These are phyloP conservation scores for Halteria grandinella DNA, from an alignment of 73 alveolate species.

Conservation along the genomic window DNA sequence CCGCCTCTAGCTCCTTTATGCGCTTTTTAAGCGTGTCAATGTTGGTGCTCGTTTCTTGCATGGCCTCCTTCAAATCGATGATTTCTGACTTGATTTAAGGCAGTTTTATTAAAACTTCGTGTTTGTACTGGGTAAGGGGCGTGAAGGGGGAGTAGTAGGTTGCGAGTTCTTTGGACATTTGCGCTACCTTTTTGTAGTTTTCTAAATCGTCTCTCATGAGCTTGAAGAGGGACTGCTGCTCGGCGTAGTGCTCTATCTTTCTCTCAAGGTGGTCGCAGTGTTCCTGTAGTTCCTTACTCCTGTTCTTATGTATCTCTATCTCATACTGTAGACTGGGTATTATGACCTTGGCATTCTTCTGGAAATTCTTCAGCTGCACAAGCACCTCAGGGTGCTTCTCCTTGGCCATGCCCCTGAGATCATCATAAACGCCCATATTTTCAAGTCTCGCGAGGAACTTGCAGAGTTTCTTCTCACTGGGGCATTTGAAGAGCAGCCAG, in stretches of 20 bases:
- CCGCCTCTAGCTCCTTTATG: slow-evolving; percentile 18
- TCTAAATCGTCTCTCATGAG: slow-evolving; percentile 55
- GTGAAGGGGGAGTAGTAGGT: slow-evolving; percentile 64
- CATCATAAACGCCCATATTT: slow-evolving; percentile 62
- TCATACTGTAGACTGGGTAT: slow-evolving; percentile 47
- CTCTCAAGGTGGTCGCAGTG: slow-evolving; percentile 51
- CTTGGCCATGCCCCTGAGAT: slow-evolving; percentile 30
- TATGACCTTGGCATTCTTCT: slow-evolving; percentile 38
- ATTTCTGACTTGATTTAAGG: slow-evolving; percentile 49
- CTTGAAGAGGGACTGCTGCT: slow-evolving; percentile 54
- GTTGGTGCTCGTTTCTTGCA: slow-evolving; percentile 44
- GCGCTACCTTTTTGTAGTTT: slow-evolving; percentile 51
- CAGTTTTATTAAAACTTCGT: slow-evolving; percentile 55
- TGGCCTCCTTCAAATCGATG: slow-evolving; percentile 52
- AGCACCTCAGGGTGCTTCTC: slow-evolving; percentile 30
- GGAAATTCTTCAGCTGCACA: slow-evolving; percentile 35
- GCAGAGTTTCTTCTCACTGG: slow-evolving; percentile 52
- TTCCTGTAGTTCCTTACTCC: slow-evolving; percentile 47
- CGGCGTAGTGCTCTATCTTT: slow-evolving; percentile 46
- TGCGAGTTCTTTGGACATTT: slow-evolving; percentile 60
- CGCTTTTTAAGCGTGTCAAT: slow-evolving; percentile 7
- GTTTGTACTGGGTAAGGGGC: slow-evolving; percentile 6
- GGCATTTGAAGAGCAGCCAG: slow-evolving; percentile 60
- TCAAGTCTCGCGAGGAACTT: slow-evolving; percentile 62
- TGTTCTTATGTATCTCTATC: slow-evolving; percentile 54